These are phyloP conservation scores for Effrenium voratum DNA, from an alignment of 73 alveolate genomes.

Conservation along the genomic window DNA sequence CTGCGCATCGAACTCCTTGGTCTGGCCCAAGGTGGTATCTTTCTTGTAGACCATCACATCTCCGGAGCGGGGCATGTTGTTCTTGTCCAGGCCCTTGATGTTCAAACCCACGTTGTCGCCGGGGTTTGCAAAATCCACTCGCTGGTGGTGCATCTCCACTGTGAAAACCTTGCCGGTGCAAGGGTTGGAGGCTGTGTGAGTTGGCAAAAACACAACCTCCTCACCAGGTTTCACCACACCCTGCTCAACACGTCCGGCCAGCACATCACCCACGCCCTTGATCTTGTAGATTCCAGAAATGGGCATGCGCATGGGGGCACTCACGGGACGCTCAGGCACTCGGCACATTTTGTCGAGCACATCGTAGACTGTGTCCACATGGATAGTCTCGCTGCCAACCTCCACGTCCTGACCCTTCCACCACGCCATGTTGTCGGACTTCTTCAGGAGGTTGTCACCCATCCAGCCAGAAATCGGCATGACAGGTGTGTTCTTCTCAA, in stretches of 20 bases:
- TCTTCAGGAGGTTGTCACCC: not conserved
- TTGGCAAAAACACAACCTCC: slow-evolving; percentile 80
- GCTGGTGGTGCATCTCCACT: slow-evolving; percentile 98
- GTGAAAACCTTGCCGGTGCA: slow-evolving; percentile 82
- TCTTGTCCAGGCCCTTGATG: slow-evolving; percentile 59
- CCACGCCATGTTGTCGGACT: slow-evolving; percentile 9
- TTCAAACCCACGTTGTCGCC: slow-evolving; percentile 98
- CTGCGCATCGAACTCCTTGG: slow-evolving; percentile 74
- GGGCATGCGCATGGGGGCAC: slow-evolving; percentile 33
- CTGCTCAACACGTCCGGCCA: slow-evolving; percentile 94
- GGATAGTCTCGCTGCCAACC: not conserved
- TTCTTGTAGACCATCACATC: slow-evolving; percentile 57
- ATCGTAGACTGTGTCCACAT: slow-evolving; percentile 5
- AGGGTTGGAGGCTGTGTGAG: slow-evolving; percentile 61
- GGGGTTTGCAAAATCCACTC: slow-evolving; percentile 98
- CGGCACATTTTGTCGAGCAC: slow-evolving; percentile 7
- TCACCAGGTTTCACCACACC: slow-evolving; percentile 95
- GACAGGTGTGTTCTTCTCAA: slow-evolving; percentile 1
- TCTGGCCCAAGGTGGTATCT: slow-evolving; percentile 63
- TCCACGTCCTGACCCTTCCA: slow-evolving; percentile 20
- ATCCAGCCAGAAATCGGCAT: not conserved
- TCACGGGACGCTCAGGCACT: slow-evolving; percentile 1
- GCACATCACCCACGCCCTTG: slow-evolving; percentile 95
- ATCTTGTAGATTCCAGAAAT: slow-evolving; percentile 94
- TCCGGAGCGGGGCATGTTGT: slow-evolving; percentile 57